Evolutionary conservation across 306 rosid species (phyloP), one percentile per base, ranked within the genome.

Genomic region (Ochetophila trinervis): DNA sequence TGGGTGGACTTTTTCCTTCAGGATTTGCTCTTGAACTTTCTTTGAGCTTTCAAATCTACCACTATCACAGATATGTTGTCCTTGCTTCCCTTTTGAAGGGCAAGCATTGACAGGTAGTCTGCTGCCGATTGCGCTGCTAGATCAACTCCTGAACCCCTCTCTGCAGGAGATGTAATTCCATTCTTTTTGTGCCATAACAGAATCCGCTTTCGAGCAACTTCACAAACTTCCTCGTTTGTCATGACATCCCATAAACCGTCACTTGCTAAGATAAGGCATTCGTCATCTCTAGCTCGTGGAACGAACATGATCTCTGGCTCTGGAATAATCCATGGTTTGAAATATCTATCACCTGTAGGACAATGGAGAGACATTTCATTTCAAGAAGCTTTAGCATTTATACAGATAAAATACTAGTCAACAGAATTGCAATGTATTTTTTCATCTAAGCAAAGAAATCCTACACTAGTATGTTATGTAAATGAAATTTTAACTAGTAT

Each of bases 171-270:
- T 34, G 77, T 34, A 20, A 14, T 45, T 42, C 86, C 89, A 7
- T 78, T 76, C 74, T 78, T 84, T 17, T 70, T 81, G 82, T 84
- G 86, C 89, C 89, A 84, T 7, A 78, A 75, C 8, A 80, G 73
- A 59, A 84, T 75, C 57, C 82, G 63, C 75, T 69, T 62, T 63
- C 86, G 77, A 65, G 89, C 86, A 53, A 73, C 76, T 35, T 81
- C 86, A 40, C 86, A 84, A 19, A 40, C 84, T 73, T 84, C 89
- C 42, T 84, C 82, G 2, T 84, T 84, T 0, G 84, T 69, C 78
- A 84, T 81, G 22, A 84, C 89, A 44, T 84, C 89, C 89, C 89
- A 84, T 24, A 84, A 45, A 17, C 89, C 89, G 20, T 84, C 89
- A n/a, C 86, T 84, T 17, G 89, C 89, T 63, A 84, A 63, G 53